Percentiles rank a stretch among this genome's conserved stretches.
Conservation (phyloP, 1,139 yeast species). For the Blastobotrys capitulatus region DNA sequence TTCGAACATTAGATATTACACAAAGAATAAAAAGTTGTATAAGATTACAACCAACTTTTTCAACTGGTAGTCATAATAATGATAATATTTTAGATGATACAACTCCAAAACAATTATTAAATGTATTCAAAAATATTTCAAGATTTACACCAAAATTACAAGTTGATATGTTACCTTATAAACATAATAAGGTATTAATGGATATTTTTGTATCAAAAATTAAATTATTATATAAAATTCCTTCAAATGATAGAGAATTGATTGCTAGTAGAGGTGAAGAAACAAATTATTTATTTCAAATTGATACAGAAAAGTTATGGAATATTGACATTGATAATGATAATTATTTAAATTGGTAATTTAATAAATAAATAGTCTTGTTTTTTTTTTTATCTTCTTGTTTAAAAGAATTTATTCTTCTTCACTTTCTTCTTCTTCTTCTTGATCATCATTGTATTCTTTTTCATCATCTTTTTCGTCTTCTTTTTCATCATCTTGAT, state of each 20-base stretch:
- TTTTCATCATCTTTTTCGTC: neutral
- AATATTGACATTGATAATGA: neutral
- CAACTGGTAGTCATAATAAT: neutral
- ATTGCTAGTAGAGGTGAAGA: slow-evolving; percentile 2
- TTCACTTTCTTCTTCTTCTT: neutral
- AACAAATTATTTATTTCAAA: slow-evolving; percentile 3
- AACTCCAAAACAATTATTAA: neutral
- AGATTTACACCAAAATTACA: slow-evolving; percentile 5
- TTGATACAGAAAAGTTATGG: slow-evolving; percentile 5
- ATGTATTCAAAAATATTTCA: neutral
- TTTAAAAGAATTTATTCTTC: neutral
- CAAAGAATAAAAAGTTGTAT: neutral
- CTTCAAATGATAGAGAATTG: neutral
- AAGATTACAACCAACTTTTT: neutral
- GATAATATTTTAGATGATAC: neutral
- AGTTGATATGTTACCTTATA: slow-evolving; percentile 2
- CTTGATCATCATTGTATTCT: neutral
- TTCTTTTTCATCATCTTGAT: neutral
- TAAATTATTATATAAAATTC: neutral
- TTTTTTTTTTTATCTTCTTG: neutral
- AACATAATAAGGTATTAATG: neutral
- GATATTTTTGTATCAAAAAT: neutral
- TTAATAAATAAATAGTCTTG: neutral
- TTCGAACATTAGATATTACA: neutral
- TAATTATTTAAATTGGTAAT: neutral